These are phyloP conservation scores for Geotrichum citri-aurantii DNA, from an alignment of 1,139 yeast species.

Conservation along the genomic window DNA sequence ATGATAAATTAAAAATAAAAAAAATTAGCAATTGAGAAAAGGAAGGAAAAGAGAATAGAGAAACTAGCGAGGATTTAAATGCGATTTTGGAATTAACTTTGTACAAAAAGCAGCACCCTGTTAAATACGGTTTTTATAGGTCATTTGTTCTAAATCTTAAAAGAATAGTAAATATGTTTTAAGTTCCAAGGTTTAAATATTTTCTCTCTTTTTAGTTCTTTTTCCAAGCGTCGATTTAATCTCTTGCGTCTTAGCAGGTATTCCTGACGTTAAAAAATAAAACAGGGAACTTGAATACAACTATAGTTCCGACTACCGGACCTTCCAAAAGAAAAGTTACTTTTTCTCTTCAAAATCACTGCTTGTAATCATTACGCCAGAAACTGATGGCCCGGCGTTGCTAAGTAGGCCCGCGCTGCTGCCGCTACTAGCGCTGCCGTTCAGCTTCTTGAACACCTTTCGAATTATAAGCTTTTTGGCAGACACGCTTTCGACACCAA, in stretches of 20 bases:
- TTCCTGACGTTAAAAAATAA: too few species aligned
- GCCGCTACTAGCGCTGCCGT: not conserved
- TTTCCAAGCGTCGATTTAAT: too few species aligned
- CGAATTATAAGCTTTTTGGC: not conserved
- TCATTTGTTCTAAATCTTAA: too few species aligned
- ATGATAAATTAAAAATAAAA: not conserved
- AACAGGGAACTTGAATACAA: too few species aligned
- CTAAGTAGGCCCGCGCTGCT: not conserved
- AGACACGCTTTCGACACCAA: not conserved
- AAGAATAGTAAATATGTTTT: too few species aligned
- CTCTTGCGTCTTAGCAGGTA: too few species aligned
- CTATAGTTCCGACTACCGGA: too few species aligned
- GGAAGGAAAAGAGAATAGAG: not conserved
- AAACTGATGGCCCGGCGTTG: not conserved
- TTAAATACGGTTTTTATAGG: too few species aligned
- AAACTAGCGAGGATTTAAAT: not conserved
- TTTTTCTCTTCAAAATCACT: not conserved
- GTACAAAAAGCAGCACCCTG: not conserved
- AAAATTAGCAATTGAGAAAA: not conserved
- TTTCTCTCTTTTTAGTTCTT: too few species aligned
- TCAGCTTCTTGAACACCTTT: not conserved
- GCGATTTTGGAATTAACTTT: not conserved
- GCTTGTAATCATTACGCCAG: not conserved
- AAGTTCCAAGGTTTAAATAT: too few species aligned
- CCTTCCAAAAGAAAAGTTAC: not conserved